Conservation (phyloP, 202 grass and related monocot genomes). For the Digitaria exilis region DNA sequence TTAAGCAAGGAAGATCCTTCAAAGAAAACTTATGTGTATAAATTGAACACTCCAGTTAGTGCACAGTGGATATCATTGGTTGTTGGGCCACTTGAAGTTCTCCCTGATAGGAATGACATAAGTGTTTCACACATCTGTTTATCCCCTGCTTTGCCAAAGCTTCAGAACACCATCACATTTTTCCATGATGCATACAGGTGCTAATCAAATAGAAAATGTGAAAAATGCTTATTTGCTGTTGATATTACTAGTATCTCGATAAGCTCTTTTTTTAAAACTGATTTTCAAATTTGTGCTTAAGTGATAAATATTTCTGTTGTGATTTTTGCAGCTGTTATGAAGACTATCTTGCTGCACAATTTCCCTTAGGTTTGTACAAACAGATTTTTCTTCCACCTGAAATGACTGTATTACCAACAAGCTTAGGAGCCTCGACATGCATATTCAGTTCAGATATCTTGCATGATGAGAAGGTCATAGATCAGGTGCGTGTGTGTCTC, state of each 20-base stretch:
- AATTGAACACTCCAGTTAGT: constrained; percentile 82
- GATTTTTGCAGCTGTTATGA: constrained; percentile 78
- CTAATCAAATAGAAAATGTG: constrained; percentile 12
- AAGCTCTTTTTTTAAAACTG: neutral
- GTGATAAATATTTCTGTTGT: constrained; percentile 25
- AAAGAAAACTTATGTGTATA: constrained; percentile 95
- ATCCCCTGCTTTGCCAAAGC: constrained; percentile 67
- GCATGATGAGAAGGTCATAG: constrained; percentile 86
- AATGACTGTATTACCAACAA: constrained; percentile 62
- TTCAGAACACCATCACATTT: constrained; percentile 86
- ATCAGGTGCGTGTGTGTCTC: constrained; percentile 65
- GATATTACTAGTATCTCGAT: constrained; percentile 7
- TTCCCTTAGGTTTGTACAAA: constrained; percentile 95
- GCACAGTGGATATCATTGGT: constrained; percentile 93
- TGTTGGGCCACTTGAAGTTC: constrained; percentile 92
- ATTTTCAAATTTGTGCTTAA: constrained; percentile 27
- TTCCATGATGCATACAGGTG: constrained; percentile 95
- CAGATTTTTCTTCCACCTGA: constrained; percentile 91
- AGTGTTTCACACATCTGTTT: constrained; percentile 86
- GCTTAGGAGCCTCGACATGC: constrained; percentile 86
- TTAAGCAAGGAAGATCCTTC: constrained; percentile 90
- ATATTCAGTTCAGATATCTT: constrained; percentile 91
- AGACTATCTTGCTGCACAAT: constrained; percentile 81
- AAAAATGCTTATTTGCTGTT: constrained; percentile 10
- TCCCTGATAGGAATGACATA: constrained; percentile 73